Evolutionary conservation across 1,139 yeast species (phyloP), one percentile per base, ranked within the genome.

Genomic region (Blastobotrys proliferans): DNA sequence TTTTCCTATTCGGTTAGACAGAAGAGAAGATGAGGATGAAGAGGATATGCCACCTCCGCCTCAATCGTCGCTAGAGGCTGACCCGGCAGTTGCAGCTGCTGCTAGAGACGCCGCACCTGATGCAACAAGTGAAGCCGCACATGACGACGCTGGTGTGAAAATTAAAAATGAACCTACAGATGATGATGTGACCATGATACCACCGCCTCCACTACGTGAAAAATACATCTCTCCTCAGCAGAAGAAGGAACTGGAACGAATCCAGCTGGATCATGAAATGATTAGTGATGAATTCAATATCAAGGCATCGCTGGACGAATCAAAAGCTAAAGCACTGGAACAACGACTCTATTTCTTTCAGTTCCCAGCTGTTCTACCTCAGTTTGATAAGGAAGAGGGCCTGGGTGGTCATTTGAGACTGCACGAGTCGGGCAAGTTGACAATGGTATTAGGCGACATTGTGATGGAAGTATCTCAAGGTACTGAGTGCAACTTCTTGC

Each of bases 401-500:
- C 71, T 72, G 46, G 73, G 86, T 18, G 97, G 96, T 3, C 72
- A 73, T 22, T 58, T 88, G 31, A 76, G 90, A 47, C 70, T 84
- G 41, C 96, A 87, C 61, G 75, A 79, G 55, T 84, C 95, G 0
- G 97, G 97, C 5, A 83, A 76, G 57, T 66, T 87, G 30, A 73
- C 92, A 10, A 76, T 88, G 62, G 76, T 77, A 48, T 68, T 88
- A 43, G 96, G 95, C 8, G 76, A 81, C 44, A 75, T 79, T 29
- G 69, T 73, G 13, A 73, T 88, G 73, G 83, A 81, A 48, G 79
- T 87, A 9, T 70, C 81, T 5, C 74, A 77, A 56, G 96, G 96
- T n/a, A 79, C 83, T 1, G 75, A 79, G 10, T 67, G 83, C 10
- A 73, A 76, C n/a, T 82, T 86, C 54, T 64, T 83, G 36, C 96